Percentiles rank a stretch among this genome's conserved stretches.
phyloP scores from a whole-genome alignment of 1,284 basidiomycete species.

The Ganoderma lingzhi region DNA sequence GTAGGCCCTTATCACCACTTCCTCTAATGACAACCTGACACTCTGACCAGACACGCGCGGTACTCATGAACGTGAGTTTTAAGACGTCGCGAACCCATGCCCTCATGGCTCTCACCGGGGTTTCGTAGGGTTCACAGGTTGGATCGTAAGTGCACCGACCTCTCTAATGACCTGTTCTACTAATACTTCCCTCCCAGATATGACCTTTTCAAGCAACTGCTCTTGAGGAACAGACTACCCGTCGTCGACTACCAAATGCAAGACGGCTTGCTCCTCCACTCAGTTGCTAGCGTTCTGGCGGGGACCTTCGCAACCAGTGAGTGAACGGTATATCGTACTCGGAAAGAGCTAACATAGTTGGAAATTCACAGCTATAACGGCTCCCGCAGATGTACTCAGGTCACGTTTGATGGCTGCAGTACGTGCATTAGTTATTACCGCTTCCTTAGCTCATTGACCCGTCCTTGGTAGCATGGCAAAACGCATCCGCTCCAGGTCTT shows the following conservation, averaged over 20 bases:
- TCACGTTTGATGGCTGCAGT: conserved; percentile 82
- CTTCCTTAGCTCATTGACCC: conserved; percentile 4
- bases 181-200: conserved; percentile 60
- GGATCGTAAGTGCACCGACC: conserved; percentile 72
- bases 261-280: conserved; percentile 74
- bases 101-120: conserved; percentile 29
- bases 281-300: conserved; percentile 69
- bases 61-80: conserved; percentile 86
- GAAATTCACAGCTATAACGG: conserved; percentile 73
- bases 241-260: conserved; percentile 72
- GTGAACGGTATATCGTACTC: conserved; percentile 36
- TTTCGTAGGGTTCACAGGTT: conserved; percentile 77
- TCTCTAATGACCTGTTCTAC: conserved; percentile 11
- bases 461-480: conserved; percentile 46
- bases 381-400: conserved; percentile 88
- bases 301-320: conserved; percentile 89
- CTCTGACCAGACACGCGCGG: conserved; percentile 64
- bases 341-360: conserved; percentile 17
- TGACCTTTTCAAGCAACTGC: conserved; percentile 82
- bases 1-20: conserved; percentile 49
- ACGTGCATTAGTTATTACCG: conserved; percentile 33
- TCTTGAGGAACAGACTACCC: conserved; percentile 65
- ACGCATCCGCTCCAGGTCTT: conserved; percentile 59
- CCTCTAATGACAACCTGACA: not conserved
- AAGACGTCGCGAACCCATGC: not conserved